Evolutionary conservation across 768 basidiomycete genomes (phyloP), one percentile per base, ranked within the genome.

Genomic region (Amanita fuliginea): DNA sequence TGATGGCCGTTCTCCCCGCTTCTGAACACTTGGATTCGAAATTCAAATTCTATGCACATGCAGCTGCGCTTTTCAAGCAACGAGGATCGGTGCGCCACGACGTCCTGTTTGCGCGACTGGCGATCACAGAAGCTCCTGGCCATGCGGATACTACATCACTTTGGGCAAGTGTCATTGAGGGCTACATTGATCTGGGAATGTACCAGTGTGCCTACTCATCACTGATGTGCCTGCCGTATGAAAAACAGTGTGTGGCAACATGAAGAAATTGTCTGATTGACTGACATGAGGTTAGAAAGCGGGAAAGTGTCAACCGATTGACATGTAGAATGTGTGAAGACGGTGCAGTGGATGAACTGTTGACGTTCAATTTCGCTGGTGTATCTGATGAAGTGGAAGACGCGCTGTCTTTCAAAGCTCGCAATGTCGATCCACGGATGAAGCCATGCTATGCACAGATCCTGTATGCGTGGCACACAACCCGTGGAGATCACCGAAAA

Each of bases 261-360:
- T 46, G 44, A 42, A 49, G 48, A 44, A 48, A 6, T 40, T 40
- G 46, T 45, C 51, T 52, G 51, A 36, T 40, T 24, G 42, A 53
- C 34, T 47, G 52, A 41, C 42, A 21, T 32, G 51, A 26, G 24
- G 40, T 33, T 63, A 96, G 93, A 59, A 87, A 83, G 68, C 78
- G 79, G 44, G 91, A 93, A 54, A 85, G 80, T 58, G 76, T 89
- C 21, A 79, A 81, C 43, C 83, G 86, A 53, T 72, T 99, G 44
- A 82, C 92, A 51, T 84, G 91, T 57, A 78, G 80, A 55, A 95
- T 97, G 88, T 97, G 95, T 61, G 92, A 96, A 61, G 81, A 83
- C 51, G 77, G 85, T 59, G 81, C 87, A 32, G 77, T 92, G 14
- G 83, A 84, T 45, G 75, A 75, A 54, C 72, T 98, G 10, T 79